Evolutionary conservation across 495 filamentous ascomycete genomes (phyloP).

Genomic region (Cudoniella acicularis): DNA sequence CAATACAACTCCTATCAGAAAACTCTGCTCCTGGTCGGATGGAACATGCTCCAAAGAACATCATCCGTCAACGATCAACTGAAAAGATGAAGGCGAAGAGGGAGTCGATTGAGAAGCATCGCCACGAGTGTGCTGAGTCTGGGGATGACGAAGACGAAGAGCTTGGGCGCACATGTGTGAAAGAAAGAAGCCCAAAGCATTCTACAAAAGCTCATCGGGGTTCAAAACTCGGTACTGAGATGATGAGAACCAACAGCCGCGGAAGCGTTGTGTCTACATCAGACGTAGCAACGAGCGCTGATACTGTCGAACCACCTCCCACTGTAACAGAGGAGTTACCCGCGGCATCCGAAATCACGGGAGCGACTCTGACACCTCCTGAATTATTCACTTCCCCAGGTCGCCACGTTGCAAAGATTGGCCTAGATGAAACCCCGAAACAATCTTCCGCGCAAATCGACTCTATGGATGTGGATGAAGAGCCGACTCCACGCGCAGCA

Average conservation of each 20-base stretch:
- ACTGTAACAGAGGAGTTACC: slow-evolving; percentile 18
- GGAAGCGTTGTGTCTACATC: slow-evolving; percentile 63
- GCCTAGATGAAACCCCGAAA: slow-evolving; percentile 32
- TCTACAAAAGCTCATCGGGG: slow-evolving; percentile 47
- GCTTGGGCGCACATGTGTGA: slow-evolving; percentile 57
- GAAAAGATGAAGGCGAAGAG: slow-evolving; percentile 76
- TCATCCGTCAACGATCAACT: slow-evolving; percentile 67
- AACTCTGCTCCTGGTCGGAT: slow-evolving; percentile 66
- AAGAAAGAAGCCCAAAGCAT: slow-evolving; percentile 52
- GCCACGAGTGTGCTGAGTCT: slow-evolving; percentile 76
- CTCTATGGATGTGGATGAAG: slow-evolving; percentile 20
- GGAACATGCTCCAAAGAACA: slow-evolving; percentile 42
- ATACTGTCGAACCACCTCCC: slow-evolving; percentile 28
- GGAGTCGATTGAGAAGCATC: slow-evolving; percentile 69
- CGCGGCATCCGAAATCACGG: slow-evolving; percentile 21
- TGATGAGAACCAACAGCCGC: slow-evolving; percentile 93
- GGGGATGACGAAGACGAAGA: slow-evolving; percentile 94
- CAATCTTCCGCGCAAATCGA: slow-evolving; percentile 9
- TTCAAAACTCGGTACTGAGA: slow-evolving; percentile 86
- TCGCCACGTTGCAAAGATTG: slow-evolving; percentile 30
- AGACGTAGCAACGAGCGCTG: slow-evolving; percentile 13
- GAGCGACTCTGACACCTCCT: slow-evolving; percentile 37
- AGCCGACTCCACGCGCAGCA: slow-evolving; percentile 28
- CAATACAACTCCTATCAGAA: slow-evolving; percentile 55
- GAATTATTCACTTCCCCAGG: slow-evolving; percentile 36